Base-by-base conservation (phyloP, 257 asterid genomes). In the Echites panduratus region DNA sequence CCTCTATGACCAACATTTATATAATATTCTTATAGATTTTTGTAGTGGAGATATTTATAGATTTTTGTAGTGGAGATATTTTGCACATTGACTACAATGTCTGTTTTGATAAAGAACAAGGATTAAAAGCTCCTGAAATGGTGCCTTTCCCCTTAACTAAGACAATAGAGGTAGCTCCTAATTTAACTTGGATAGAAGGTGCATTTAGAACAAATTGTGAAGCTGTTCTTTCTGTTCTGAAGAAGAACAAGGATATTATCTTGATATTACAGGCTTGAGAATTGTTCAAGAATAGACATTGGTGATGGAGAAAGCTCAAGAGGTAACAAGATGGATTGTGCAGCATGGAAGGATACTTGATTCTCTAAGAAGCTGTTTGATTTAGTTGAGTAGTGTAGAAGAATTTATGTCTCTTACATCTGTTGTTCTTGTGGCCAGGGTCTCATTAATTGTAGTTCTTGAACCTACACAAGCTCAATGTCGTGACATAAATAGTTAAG, bases 81-180 rank as follows among this genome's bases (percentile, higher is more conserved):
- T 78, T 95, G 82, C 99, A 95, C 82, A 95, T 95, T 45, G 99
- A 95, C 84, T 95, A 95, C 90, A 95, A 92, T 79, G 98, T 95
- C 79, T 95, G 97, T 86, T 95, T 95, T 85, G 99, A 95, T 84
- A 95, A 95, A 91, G 99, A 98, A 75, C 93, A 87, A 80, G 83
- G 99, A 66, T 72, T 95, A 70, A 95, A 92, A 83, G 88, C 91
- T 74, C 99, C 99, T 78, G 99, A 95, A 88, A 90, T 95, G 75
- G 99, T 95, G 68, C 99, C 99, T 68, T 95, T 95, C 79, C 99
- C 98, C 81, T 89, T 95, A 74, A 95, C 99, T 67, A 98, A 90
- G 87, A 95, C 96, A 77, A 86, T 95, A 75, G 99, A 92, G 87
- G 90, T 92, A 79, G 98, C 96, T 79, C 79, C 91, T 74, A 98